Conservation (phyloP, 2,329 filamentous ascomycete genomes). For the Botrytis sinoallii region DNA sequence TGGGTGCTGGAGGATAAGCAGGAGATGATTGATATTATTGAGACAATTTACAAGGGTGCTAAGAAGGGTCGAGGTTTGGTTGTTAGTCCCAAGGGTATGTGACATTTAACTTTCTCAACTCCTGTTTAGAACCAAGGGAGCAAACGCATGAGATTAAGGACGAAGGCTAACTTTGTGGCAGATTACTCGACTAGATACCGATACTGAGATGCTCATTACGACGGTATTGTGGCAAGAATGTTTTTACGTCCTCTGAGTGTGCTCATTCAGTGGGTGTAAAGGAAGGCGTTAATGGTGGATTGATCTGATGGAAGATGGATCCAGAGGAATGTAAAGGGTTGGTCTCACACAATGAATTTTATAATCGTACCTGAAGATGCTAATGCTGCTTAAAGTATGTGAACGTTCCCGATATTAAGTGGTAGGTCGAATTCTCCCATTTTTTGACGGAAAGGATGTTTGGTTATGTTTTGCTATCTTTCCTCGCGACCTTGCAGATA, state of each 20-base stretch:
- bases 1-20: conserved; percentile 98
- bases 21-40: conserved; percentile 96
- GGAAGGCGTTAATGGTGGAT: conserved; percentile 19
- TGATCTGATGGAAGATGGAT: conserved; percentile 11
- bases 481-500: not conserved
- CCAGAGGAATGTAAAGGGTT: conserved; percentile 35
- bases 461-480: not conserved
- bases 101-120: not conserved
- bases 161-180: conserved; percentile 21
- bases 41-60: conserved; percentile 96
- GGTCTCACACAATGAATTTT: conserved; percentile 37
- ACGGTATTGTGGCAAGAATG: not conserved
- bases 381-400: conserved; percentile 27
- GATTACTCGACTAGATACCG: conserved; percentile 66
- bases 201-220: conserved; percentile 46
- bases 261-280: not conserved
- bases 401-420: not conserved
- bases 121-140: too few relatives aligned
- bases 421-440: not conserved
- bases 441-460: not conserved
- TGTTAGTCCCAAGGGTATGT: conserved; percentile 77
- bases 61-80: conserved; percentile 97
- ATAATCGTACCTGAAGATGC: conserved; percentile 25
- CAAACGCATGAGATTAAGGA: not conserved
- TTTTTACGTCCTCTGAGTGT: not conserved